A percentile compares a stretch with the other conserved stretches of the same genome.
Evolutionary conservation across 345 rosid species (phyloP).

Genomic region (Microthlaspi erraticum): DNA sequence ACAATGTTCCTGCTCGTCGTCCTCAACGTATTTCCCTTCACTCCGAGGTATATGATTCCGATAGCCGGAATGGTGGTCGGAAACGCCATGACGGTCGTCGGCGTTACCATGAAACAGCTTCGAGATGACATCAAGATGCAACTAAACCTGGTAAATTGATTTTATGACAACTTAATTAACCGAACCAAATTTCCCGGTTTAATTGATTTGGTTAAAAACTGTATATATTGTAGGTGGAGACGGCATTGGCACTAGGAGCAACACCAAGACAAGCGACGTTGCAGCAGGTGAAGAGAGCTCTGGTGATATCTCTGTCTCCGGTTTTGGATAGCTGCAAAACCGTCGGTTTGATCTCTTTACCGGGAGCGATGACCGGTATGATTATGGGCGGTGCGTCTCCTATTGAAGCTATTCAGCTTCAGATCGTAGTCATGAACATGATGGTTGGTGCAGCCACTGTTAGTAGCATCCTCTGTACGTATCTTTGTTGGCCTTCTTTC

Average conservation of each 20-base stretch:
- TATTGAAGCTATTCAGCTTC: slow-evolving; percentile 84
- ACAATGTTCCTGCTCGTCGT: slow-evolving; percentile 72
- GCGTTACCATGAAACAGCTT: slow-evolving; percentile 89
- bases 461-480: slow-evolving; percentile 81
- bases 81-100: slow-evolving; percentile 91
- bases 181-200: background rate
- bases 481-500: slow-evolving; percentile 90
- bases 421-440: slow-evolving; percentile 98
- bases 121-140: slow-evolving; percentile 85
- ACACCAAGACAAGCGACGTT: slow-evolving; percentile 79
- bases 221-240: slow-evolving; percentile 62
- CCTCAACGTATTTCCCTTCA: slow-evolving; percentile 85
- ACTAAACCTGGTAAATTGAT: slow-evolving; percentile 50
- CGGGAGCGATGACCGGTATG: slow-evolving; percentile 92
- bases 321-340: slow-evolving; percentile 91
- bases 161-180: background rate
- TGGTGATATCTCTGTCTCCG: slow-evolving; percentile 85
- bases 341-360: slow-evolving; percentile 87
- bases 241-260: slow-evolving; percentile 89
- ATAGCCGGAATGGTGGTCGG: slow-evolving; percentile 98
- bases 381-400: slow-evolving; percentile 99
- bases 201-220: background rate
- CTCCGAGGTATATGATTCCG: slow-evolving; percentile 88
- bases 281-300: slow-evolving; percentile 75
- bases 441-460: slow-evolving; percentile 76